Evolutionary conservation across 768 basidiomycete genomes (phyloP), one percentile per base, ranked within the genome.

Genomic region (Tephrocybe sp.): DNA sequence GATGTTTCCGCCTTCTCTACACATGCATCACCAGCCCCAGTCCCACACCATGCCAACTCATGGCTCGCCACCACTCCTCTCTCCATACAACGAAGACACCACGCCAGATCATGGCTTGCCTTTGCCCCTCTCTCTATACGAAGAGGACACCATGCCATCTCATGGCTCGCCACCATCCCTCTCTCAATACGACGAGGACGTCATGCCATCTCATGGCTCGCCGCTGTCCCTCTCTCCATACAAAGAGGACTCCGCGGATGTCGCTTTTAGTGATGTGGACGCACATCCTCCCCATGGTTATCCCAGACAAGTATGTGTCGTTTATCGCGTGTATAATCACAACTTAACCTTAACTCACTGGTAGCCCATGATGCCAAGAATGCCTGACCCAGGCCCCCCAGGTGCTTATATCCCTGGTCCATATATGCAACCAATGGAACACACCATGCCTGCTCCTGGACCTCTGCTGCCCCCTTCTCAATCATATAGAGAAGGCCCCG

Each of bases 401-500:
- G 86, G 85, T 27, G 76, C 82, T 42, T 92, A 88, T 65, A 89
- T 92, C 70, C 86, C 83, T 50, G 77, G 76, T 16, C 90, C 84
- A 2, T 92, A 86, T 60, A 89, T 92, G 85, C 89, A 86, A 64
- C 87, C n/a, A n/a, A n/a, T n/a, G n/a, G n/a, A n/a, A n/a, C n/a
- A n/a, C n/a, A n/a, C n/a, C n/a, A 82, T 88, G 70, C 74, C 73
- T 11, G 84, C 82, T 19, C 84, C 84, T 21, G 82, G 75, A n/a
- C 84, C 85, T 0, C 83, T 83, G 5, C 82, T 83, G 4, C 79
- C 87, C 56, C 81, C 86, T 1, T 88, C 87, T 37, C 84, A 83
- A 19, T 73, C 87, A 0, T 91, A 90, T 62, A 90, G 91, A 61
- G 90, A 93, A 57, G 89, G 90, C 54, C 71, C 79, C 3, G 74